These are phyloP conservation scores for Stagonosporopsis vannaccii DNA, from an alignment of 2,329 filamentous ascomycete species.

Conservation along the genomic window DNA sequence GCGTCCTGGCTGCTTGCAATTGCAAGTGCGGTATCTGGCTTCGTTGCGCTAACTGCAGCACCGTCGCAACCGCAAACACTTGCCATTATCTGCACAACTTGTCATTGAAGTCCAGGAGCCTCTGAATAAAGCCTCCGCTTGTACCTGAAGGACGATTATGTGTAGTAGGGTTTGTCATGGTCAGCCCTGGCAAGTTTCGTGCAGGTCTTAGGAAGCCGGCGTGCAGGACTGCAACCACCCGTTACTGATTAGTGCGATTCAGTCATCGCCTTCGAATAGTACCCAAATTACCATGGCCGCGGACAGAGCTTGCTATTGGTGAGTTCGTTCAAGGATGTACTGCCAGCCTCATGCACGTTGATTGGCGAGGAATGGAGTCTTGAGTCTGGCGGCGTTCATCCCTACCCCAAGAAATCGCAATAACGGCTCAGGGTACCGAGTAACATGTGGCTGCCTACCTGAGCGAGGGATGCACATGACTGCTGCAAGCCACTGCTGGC, in stretches of 20 bases:
- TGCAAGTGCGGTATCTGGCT: neutral
- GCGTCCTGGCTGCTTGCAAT: slow-evolving; percentile 20
- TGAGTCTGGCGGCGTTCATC: slow-evolving; percentile 30
- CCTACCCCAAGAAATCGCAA: slow-evolving; percentile 26
- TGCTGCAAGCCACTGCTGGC: slow-evolving; percentile 31
- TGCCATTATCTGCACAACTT: neutral
- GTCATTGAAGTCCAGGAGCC: neutral
- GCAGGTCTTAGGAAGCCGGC: slow-evolving; percentile 28
- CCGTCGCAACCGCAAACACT: neutral
- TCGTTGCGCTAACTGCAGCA: neutral
- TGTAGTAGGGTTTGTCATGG: slow-evolving; percentile 13
- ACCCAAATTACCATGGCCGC: slow-evolving; percentile 23
- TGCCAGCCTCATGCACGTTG: slow-evolving; percentile 23
- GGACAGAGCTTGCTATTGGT: slow-evolving; percentile 24
- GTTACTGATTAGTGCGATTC: slow-evolving; percentile 13
- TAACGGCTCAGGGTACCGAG: slow-evolving; percentile 33
- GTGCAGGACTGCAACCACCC: slow-evolving; percentile 35
- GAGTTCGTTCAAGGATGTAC: slow-evolving; percentile 19
- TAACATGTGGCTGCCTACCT: slow-evolving; percentile 28
- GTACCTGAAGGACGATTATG: slow-evolving; percentile 1
- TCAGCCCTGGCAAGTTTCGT: slow-evolving; percentile 25
- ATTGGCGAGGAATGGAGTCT: slow-evolving; percentile 42
- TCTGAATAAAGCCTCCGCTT: neutral
- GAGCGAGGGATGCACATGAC: slow-evolving; percentile 35
- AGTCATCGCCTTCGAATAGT: slow-evolving; percentile 6